A percentile compares a stretch with the other conserved stretches of the same genome.
These are phyloP conservation scores for Leptographium procerum DNA, from an alignment of 2,329 filamentous ascomycete genomes.

Conservation along the genomic window DNA sequence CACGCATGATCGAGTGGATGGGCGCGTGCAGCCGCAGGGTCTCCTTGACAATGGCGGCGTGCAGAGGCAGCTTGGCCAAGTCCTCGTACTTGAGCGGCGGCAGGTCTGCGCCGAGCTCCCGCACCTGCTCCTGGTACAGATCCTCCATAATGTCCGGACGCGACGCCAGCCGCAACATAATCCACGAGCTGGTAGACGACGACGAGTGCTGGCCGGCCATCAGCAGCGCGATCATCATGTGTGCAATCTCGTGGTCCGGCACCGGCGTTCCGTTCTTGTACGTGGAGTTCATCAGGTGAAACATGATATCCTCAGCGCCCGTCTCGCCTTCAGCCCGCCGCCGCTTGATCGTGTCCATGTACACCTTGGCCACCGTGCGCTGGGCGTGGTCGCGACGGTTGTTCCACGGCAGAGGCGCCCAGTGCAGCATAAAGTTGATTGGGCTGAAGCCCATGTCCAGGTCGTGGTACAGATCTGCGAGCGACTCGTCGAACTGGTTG, in stretches of 20 bases:
- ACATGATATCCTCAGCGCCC: conserved; percentile 58
- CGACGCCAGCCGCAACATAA: conserved; percentile 60
- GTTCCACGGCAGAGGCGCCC: conserved; percentile 69
- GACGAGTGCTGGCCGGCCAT: conserved; percentile 81
- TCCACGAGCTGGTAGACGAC: conserved; percentile 67
- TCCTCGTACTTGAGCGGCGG: conserved; percentile 67
- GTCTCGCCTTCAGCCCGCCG: conserved; percentile 40
- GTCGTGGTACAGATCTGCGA: conserved; percentile 69
- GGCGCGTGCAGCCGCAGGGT: conserved; percentile 83
- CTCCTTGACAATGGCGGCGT: conserved; percentile 80
- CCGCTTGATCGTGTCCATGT: conserved; percentile 58
- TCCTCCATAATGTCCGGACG: conserved; percentile 59
- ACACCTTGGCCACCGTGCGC: conserved; percentile 64
- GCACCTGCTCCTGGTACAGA: conserved; percentile 66
- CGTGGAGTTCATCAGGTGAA: conserved; percentile 62
- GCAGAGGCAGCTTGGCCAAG: conserved; percentile 66
- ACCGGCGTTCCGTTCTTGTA: conserved; percentile 64
- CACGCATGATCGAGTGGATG: conserved; percentile 90
- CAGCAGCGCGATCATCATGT: conserved; percentile 78
- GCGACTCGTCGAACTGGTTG: conserved; percentile 56
- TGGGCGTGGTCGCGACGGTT: conserved; percentile 60
- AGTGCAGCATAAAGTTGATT: conserved; percentile 73
- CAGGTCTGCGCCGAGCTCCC: conserved; percentile 60
- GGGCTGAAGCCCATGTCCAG: conserved; percentile 69
- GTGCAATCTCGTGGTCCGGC: conserved; percentile 65